phyloP scores from a whole-genome alignment of 371 early-diverging fungal species.

The Rhizopus sp. region DNA sequence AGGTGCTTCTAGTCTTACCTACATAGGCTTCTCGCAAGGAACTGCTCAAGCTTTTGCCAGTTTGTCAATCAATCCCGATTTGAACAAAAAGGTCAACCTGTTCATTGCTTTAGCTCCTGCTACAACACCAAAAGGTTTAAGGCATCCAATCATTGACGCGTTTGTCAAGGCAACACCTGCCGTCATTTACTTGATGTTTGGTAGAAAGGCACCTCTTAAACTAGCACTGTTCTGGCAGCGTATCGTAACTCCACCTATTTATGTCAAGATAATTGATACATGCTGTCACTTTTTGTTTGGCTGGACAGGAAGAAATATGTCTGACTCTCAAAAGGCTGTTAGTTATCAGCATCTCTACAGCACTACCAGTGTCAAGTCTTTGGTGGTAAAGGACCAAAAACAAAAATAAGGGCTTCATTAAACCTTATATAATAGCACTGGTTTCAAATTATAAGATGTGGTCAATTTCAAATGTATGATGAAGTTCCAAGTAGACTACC shows the following conservation, averaged over 20 bases:
- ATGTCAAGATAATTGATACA: conserved; percentile 76
- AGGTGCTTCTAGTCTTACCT: conserved; percentile 77
- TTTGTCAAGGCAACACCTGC: conserved; percentile 86
- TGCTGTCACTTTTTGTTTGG: conserved; percentile 81
- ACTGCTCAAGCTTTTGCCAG: conserved; percentile 92
- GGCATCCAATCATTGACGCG: conserved; percentile 81
- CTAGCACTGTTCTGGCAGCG: conserved; percentile 88
- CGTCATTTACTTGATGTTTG: conserved; percentile 91
- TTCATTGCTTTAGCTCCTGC: conserved; percentile 94
- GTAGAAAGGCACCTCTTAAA: conserved; percentile 78
- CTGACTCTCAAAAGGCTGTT: conserved; percentile 72
- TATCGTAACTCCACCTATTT: conserved; percentile 76
- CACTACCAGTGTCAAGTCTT: conserved; percentile 85
- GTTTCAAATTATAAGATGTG: conserved; percentile 94
- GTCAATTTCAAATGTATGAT: conserved; percentile 91
- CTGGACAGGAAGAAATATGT: conserved; percentile 80
- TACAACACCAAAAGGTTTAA: conserved; percentile 83
- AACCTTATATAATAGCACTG: conserved; percentile 58
- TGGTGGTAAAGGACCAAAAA: conserved; percentile 62
- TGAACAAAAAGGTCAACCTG: conserved; percentile 82
- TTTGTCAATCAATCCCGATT: conserved; percentile 74
- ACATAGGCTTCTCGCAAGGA: conserved; percentile 97
- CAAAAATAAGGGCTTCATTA: background rate
- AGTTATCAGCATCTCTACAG: conserved; percentile 91
- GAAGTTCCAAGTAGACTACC: conserved; percentile 76